These are phyloP conservation scores for Russula ochroleuca DNA, from an alignment of 768 basidiomycete genomes.

Conservation along the genomic window DNA sequence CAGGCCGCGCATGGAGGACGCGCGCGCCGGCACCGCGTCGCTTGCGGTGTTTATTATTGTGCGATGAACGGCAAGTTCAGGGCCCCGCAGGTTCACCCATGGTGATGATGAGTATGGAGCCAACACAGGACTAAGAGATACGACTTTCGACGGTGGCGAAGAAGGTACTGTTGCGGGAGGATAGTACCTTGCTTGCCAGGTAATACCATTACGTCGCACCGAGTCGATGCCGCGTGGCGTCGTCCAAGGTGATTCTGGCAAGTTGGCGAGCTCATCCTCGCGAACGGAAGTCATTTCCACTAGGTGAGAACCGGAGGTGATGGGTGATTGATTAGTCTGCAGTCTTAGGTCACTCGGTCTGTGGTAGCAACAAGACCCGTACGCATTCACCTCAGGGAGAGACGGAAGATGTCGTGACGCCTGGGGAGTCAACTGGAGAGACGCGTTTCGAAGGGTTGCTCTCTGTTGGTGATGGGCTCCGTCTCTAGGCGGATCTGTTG, in stretches of 20 bases:
- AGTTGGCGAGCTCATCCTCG: conserved; percentile 1
- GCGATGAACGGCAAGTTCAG: not conserved
- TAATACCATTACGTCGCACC: not conserved
- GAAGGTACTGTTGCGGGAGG: too few species aligned
- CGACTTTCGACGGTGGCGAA: conserved; percentile 2
- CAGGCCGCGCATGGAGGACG: conserved; percentile 15
- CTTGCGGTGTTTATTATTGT: not conserved
- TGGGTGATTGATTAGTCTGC: conserved; percentile 14
- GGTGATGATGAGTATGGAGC: conserved; percentile 1
- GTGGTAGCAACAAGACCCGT: not conserved
- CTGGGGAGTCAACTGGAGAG: not conserved
- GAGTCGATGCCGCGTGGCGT: not conserved
- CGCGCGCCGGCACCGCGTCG: not conserved
- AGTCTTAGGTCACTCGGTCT: not conserved
- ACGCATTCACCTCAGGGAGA: conserved; percentile 12
- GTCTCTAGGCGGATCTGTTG: not conserved
- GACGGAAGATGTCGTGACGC: not conserved
- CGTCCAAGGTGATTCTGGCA: not conserved
- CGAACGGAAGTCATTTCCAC: not conserved
- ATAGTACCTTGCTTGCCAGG: not conserved
- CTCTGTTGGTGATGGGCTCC: not conserved
- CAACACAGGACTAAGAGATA: not conserved
- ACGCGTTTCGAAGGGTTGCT: not conserved
- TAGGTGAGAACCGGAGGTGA: conserved; percentile 9
- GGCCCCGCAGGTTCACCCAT: not conserved